Conservation (phyloP, 106 monocot genomes). For the Acorus calamus region DNA sequence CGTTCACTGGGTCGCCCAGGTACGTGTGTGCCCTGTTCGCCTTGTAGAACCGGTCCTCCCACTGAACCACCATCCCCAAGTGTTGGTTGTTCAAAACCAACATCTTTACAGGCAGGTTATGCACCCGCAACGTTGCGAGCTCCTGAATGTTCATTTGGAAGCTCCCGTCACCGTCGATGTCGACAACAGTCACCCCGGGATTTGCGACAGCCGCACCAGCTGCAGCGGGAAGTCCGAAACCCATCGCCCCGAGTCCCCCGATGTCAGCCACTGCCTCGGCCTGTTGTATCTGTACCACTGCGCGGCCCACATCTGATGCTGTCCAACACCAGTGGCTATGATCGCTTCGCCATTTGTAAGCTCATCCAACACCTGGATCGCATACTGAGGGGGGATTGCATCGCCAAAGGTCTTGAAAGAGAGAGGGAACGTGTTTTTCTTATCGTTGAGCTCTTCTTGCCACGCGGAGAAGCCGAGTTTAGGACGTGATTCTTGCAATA, state of each 20-base stretch:
- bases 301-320: constrained; percentile 97
- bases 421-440: constrained; percentile 55
- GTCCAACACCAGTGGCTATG: constrained; percentile 82
- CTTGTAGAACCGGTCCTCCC: constrained; percentile 91
- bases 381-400: constrained; percentile 69
- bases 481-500: constrained; percentile 21
- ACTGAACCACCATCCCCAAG: constrained; percentile 91
- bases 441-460: constrained; percentile 55
- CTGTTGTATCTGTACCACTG: constrained; percentile 63
- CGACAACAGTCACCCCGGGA: constrained; percentile 61
- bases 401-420: constrained; percentile 64
- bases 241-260: constrained; percentile 84
- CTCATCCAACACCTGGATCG: constrained; percentile 66
- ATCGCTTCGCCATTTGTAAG: constrained; percentile 79
- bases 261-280: constrained; percentile 72
- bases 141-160: constrained; percentile 92
- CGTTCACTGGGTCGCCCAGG: constrained; percentile 58
- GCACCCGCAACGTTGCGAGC: constrained; percentile 59
- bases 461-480: constrained; percentile 56
- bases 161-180: constrained; percentile 90
- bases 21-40: constrained; percentile 74
- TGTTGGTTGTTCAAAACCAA: constrained; percentile 92
- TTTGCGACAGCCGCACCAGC: constrained; percentile 91
- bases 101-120: constrained; percentile 75
- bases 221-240: constrained; percentile 89